Evolutionary conservation across 495 filamentous ascomycete genomes (phyloP).

Genomic region (Lentithecium fluviatile): DNA sequence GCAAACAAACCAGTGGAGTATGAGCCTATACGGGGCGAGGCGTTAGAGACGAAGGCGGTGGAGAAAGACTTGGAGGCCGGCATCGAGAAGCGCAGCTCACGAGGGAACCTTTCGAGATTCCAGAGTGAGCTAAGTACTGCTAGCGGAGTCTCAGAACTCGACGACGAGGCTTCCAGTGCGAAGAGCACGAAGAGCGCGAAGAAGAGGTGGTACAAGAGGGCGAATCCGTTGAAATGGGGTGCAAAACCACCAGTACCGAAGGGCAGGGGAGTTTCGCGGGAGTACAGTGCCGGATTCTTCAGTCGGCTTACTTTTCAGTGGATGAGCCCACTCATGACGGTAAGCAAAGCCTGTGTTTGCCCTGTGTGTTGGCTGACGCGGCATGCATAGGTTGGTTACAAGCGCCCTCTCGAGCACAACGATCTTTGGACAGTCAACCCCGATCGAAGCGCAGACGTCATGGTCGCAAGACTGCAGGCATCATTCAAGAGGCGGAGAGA

Average conservation of each 20-base stretch:
- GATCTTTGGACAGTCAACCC: conserved; percentile 91
- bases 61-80: conserved; percentile 36
- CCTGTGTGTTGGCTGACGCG: conserved; percentile 7
- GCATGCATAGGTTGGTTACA: conserved; percentile 65
- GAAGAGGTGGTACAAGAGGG: conserved; percentile 59
- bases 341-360: too few species aligned
- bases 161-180: conserved; percentile 40
- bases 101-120: conserved; percentile 39
- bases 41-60: conserved; percentile 32
- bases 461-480: conserved; percentile 62
- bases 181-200: conserved; percentile 39
- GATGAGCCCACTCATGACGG: conserved; percentile 67
- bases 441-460: conserved; percentile 62
- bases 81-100: conserved; percentile 23
- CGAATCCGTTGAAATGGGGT: conserved; percentile 65
- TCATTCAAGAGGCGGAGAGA: conserved; percentile 66
- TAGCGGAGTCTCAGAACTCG: conserved; percentile 50
- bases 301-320: conserved; percentile 64
- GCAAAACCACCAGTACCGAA: conserved; percentile 59
- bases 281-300: conserved; percentile 60
- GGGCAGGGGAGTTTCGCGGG: conserved; percentile 53
- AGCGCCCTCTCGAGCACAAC: conserved; percentile 74
- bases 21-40: conserved; percentile 37
- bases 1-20: conserved; percentile 19
- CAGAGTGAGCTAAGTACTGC: conserved; percentile 46